Percentiles rank a stretch among this genome's conserved stretches.
Evolutionary conservation across 768 basidiomycete species (phyloP).

Genomic region (Phlebiopsis gigantea): DNA sequence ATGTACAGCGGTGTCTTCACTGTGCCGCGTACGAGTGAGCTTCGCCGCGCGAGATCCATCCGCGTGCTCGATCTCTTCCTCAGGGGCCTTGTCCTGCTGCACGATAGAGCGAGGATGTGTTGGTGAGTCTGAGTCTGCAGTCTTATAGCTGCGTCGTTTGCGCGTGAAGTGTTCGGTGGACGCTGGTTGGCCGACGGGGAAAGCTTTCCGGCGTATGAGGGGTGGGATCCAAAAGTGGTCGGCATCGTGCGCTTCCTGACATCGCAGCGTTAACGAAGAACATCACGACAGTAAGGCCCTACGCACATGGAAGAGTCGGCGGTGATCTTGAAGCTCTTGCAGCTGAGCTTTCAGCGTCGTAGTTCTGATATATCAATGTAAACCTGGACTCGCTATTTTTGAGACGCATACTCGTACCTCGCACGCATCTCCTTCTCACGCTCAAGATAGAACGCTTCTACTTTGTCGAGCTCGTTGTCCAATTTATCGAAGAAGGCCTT

Average conservation of each 20-base stretch:
- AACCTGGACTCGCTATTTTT: constrained; percentile 4
- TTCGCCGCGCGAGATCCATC: not conserved
- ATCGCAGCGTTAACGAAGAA: not conserved
- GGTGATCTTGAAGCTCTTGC: constrained; percentile 66
- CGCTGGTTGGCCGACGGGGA: not conserved
- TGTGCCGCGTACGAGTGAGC: not conserved
- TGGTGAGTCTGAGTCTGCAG: constrained; percentile 1
- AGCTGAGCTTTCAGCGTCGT: constrained; percentile 60
- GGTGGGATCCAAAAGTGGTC: constrained; percentile 5
- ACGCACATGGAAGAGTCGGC: constrained; percentile 50
- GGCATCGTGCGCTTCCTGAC: not conserved
- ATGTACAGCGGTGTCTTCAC: not conserved
- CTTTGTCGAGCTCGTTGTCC: constrained; percentile 77
- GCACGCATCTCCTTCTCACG: constrained; percentile 58
- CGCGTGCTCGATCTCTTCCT: constrained; percentile 5
- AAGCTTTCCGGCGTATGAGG: constrained; percentile 6
- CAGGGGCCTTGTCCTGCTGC: not conserved
- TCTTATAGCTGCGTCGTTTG: constrained; percentile 8
- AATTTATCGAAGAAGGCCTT: constrained; percentile 70
- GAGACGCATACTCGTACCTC: constrained; percentile 13
- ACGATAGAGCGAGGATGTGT: not conserved
- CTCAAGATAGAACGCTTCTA: constrained; percentile 76
- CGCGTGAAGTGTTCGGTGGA: not conserved
- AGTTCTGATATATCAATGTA: constrained; percentile 14
- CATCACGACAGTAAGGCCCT: too few relatives aligned